Conservation (phyloP, 2,329 filamentous ascomycete genomes). For the Curvularia verruculosa region DNA sequence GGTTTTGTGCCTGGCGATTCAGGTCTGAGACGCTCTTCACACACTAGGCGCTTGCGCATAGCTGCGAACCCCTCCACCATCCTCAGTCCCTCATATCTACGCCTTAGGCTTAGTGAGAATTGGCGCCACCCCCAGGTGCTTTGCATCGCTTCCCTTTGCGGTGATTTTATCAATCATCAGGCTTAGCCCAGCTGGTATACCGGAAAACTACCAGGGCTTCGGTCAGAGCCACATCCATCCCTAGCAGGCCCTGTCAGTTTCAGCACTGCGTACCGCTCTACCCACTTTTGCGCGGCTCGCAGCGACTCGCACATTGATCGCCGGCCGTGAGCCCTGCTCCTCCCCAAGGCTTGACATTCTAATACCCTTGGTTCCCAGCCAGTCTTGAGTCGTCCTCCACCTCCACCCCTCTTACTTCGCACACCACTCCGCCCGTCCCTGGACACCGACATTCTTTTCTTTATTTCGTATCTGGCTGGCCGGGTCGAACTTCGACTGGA, state of each 20-base stretch:
- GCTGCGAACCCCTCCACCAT: slow-evolving; percentile 29
- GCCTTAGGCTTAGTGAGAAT: slow-evolving; percentile 27
- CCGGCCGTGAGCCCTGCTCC: slow-evolving; percentile 29
- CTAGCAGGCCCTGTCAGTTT: slow-evolving; percentile 43
- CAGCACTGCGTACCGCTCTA: slow-evolving; percentile 43
- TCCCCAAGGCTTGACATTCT: slow-evolving; percentile 38
- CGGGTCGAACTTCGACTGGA: slow-evolving; percentile 49
- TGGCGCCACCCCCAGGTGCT: slow-evolving; percentile 34
- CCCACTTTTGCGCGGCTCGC: slow-evolving; percentile 36
- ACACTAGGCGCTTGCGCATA: slow-evolving; percentile 44
- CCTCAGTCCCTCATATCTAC: slow-evolving; percentile 25
- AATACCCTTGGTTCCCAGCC: slow-evolving; percentile 45
- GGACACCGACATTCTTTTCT: slow-evolving; percentile 49
- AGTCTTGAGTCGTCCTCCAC: slow-evolving; percentile 41
- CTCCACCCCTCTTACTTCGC: slow-evolving; percentile 34
- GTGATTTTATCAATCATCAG: slow-evolving; percentile 37
- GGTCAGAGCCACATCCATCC: slow-evolving; percentile 47
- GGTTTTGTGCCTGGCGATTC: slow-evolving; percentile 48
- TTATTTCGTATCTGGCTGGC: slow-evolving; percentile 51
- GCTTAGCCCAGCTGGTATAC: slow-evolving; percentile 41
- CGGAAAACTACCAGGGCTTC: slow-evolving; percentile 33
- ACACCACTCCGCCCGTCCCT: slow-evolving; percentile 37
- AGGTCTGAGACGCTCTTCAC: slow-evolving; percentile 50
- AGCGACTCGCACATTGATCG: slow-evolving; percentile 44
- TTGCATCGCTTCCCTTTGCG: slow-evolving; percentile 28